Base-by-base conservation (phyloP, 2,329 filamentous ascomycete genomes). In the Cladophialophora exuberans region DNA sequence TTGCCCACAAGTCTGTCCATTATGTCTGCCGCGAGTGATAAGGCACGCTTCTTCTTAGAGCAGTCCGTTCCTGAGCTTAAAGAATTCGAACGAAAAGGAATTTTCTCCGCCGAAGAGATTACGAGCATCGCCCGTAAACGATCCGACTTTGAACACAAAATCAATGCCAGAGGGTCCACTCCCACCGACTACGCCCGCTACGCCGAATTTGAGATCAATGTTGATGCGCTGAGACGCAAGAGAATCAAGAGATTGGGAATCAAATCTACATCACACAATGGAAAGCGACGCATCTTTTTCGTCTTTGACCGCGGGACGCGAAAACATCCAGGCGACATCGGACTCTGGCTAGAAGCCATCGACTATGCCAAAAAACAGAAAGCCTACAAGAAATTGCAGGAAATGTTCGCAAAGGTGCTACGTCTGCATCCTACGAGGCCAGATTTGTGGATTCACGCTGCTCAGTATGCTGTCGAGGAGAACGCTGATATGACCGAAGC, bases 31-130 rank as follows among this genome's bases (percentile, higher is more conserved):
- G 87, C 94, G 55, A 87, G 89, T 61, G 94, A 97, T 69, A 97
- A 97, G 75, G 94, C 93, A 52, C 89, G 93, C 55, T 97, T 93
- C 75, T 97, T 89, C 73, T 83, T 97, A 62, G 94, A 99, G 77
- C 88, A 93, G 64, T 88, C 89, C 2, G 89, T 97, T 38, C 90
- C 92, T 13, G 92, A 97, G 72, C 82, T 99, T 54, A 90, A 91
- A 60, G 91, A 96, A 67, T 95, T 90, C 72, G 89, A 96, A 73
- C 84, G 89, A 62, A 97, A 96, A 72, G 87, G 90, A 65, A 88
- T 99, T 64, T 99, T 99, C 75, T 84, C 82, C 58, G 86, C 87
- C 76, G 89, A 95, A 63, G 93, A 99, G 72, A 96, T 99, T 69
- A 83, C 84, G 59, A 87, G 87, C 41, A 91, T 99, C 62, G 87